Evolutionary conservation across 495 filamentous ascomycete genomes (phyloP).

Genomic region (Neurospora sp.): DNA sequence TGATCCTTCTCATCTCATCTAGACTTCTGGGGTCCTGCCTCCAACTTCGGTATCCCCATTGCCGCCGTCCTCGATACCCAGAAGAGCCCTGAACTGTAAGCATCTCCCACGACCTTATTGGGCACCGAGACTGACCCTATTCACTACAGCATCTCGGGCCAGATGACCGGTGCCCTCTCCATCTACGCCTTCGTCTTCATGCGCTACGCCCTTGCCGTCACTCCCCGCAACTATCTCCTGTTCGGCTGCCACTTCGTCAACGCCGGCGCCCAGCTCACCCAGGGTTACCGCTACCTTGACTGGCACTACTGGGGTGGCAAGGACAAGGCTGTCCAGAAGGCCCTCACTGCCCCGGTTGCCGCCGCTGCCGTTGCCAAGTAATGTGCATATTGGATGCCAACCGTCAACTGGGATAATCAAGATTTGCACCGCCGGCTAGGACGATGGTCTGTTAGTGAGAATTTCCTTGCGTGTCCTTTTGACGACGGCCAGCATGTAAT

Average conservation of each 20-base stretch:
- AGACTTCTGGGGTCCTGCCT: conserved; percentile 97
- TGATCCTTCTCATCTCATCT: not conserved
- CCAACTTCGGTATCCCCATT: conserved; percentile 91
- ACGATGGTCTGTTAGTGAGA: not conserved
- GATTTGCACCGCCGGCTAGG: not conserved
- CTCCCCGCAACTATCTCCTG: conserved; percentile 89
- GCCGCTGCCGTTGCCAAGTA: not conserved
- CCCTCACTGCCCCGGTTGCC: not conserved
- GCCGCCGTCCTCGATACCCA: conserved; percentile 85
- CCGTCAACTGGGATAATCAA: not conserved
- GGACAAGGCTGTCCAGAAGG: conserved; percentile 17
- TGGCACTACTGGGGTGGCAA: conserved; percentile 42
- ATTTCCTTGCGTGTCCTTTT: not conserved
- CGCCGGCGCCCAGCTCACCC: conserved; percentile 61
- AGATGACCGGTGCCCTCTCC: conserved; percentile 73
- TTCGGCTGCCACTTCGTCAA: conserved; percentile 81
- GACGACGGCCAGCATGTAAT: not conserved
- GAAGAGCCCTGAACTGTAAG: conserved; percentile 85
- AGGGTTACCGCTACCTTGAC: conserved; percentile 65
- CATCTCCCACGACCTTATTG: too few species aligned
- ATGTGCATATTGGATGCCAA: not conserved
- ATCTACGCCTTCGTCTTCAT: conserved; percentile 89
- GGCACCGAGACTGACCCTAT: too few species aligned
- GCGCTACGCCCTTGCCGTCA: conserved; percentile 87
- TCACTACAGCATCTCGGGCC: conserved; percentile 57